Evolutionary conservation across 2,329 filamentous ascomycete species (phyloP).

Genomic region (Phyllachora maydis): DNA sequence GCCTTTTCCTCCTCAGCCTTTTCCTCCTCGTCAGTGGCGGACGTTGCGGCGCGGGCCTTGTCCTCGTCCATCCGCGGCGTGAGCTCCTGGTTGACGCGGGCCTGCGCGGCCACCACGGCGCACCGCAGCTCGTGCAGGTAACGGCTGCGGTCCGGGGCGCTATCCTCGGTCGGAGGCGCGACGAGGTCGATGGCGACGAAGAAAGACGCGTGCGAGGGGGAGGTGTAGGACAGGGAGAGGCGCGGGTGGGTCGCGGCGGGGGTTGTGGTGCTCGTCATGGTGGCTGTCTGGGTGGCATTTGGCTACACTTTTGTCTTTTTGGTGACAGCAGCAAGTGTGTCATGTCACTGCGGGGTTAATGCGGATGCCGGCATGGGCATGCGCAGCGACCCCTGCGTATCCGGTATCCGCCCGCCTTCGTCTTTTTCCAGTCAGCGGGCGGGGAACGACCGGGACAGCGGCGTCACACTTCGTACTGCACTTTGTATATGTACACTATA

Average conservation of each 20-base stretch:
- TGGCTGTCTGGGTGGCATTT: slow-evolving; percentile 3
- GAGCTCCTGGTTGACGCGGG: slow-evolving; percentile 46
- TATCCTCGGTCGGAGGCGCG: slow-evolving; percentile 10
- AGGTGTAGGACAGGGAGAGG: slow-evolving; percentile 33
- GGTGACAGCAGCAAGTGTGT: too few relatives aligned
- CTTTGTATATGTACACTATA: too few relatives aligned
- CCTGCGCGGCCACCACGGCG: slow-evolving; percentile 38
- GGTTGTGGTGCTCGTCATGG: slow-evolving; percentile 4
- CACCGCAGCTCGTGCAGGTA: slow-evolving; percentile 39
- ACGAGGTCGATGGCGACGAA: slow-evolving; percentile 15
- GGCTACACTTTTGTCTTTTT: too few relatives aligned
- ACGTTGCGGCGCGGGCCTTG: slow-evolving; percentile 20
- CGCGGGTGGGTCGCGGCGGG: slow-evolving; percentile 3
- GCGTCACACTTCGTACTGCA: too few relatives aligned
- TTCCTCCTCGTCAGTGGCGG: slow-evolving; percentile 25
- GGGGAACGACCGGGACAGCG: too few relatives aligned
- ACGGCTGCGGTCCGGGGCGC: slow-evolving; percentile 26
- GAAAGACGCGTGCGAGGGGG: slow-evolving; percentile 26
- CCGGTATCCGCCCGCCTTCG: too few relatives aligned
- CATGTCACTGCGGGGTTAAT: too few relatives aligned
- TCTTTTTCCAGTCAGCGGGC: too few relatives aligned
- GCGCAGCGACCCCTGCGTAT: too few relatives aligned
- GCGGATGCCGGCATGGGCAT: too few relatives aligned
- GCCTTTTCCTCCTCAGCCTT: too few relatives aligned
- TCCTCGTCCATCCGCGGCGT: slow-evolving; percentile 59